A percentile compares a stretch with the other conserved stretches of the same genome.
phyloP scores from a whole-genome alignment of 192 early-diverging fungal genomes.

The Paraglomus occultum region DNA sequence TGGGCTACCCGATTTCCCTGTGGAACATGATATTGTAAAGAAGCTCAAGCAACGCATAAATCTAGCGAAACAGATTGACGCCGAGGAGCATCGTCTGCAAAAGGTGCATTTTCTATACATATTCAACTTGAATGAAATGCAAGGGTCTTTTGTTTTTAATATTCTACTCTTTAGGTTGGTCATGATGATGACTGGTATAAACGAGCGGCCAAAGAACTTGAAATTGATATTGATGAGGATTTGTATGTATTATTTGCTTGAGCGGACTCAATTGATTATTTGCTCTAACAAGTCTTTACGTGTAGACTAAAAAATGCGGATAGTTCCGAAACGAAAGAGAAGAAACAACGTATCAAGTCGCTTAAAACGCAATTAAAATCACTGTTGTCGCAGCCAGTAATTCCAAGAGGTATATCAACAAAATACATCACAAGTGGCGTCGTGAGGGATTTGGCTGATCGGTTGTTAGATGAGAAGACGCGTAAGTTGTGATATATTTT shows the following conservation, averaged over 20 bases:
- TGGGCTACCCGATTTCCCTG: slow-evolving; percentile 73
- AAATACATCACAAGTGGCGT: slow-evolving; percentile 65
- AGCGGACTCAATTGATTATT: background rate
- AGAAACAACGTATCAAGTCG: slow-evolving; percentile 44
- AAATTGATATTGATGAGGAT: slow-evolving; percentile 77
- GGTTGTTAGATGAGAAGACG: slow-evolving; percentile 36
- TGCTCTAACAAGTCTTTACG: slow-evolving; percentile 15
- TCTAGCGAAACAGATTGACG: slow-evolving; percentile 80
- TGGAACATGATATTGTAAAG: slow-evolving; percentile 68
- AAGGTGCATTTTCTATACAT: slow-evolving; percentile 50
- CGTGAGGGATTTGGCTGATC: slow-evolving; percentile 61
- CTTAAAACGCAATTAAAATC: slow-evolving; percentile 46
- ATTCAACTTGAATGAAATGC: background rate
- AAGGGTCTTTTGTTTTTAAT: background rate
- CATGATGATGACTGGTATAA: slow-evolving; percentile 74
- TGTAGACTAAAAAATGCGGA: slow-evolving; percentile 39
- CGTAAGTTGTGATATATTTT: background rate
- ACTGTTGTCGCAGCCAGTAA: slow-evolving; percentile 44
- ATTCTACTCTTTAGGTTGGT: slow-evolving; percentile 11
- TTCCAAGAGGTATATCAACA: slow-evolving; percentile 51
- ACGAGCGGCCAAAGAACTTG: slow-evolving; percentile 76
- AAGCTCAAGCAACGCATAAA: slow-evolving; percentile 74
- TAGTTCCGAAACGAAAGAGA: slow-evolving; percentile 30
- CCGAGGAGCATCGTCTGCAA: slow-evolving; percentile 71
- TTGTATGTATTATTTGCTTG: background rate